Evolutionary conservation across 2,329 filamentous ascomycete genomes (phyloP).

Genomic region (Colletotrichum liaoningense): DNA sequence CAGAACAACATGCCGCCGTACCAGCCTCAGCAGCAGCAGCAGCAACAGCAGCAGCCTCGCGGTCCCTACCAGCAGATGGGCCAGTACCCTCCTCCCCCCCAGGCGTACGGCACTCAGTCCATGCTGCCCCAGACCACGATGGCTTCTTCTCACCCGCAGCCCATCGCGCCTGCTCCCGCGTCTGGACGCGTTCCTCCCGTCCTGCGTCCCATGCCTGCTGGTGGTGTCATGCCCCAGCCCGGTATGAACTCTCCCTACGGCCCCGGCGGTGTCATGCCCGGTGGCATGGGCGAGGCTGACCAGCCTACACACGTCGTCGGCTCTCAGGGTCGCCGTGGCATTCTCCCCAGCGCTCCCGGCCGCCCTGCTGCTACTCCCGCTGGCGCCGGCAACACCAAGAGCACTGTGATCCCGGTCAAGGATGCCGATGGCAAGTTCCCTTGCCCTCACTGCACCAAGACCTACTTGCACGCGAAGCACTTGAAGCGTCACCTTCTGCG

Average conservation of each 20-base stretch:
- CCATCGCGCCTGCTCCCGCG: conserved; percentile 78
- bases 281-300: conserved; percentile 66
- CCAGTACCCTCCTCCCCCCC: conserved; percentile 65
- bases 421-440: conserved; percentile 98
- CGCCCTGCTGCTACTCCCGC: conserved; percentile 80
- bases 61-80: conserved; percentile 66
- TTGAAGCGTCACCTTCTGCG: conserved; percentile 94
- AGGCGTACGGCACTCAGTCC: conserved; percentile 66
- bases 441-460: conserved; percentile 98
- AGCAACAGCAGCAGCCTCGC: conserved; percentile 53
- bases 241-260: conserved; percentile 71
- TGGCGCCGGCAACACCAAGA: conserved; percentile 78
- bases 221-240: conserved; percentile 70
- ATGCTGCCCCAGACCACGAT: conserved; percentile 77
- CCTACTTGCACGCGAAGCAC: conserved; percentile 97
- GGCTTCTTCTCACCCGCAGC: conserved; percentile 77
- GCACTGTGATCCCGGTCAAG: conserved; percentile 88
- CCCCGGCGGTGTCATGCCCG: conserved; percentile 66
- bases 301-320: conserved; percentile 93
- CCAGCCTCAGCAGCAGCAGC: conserved; percentile 53
- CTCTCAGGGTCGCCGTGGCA: conserved; percentile 91
- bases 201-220: conserved; percentile 77
- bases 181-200: conserved; percentile 68
- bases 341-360: conserved; percentile 90
- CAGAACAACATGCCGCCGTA: conserved; percentile 65